Evolutionary conservation across 148 eudicot genomes (phyloP).

Genomic region (Pharnaceum exiguum): DNA sequence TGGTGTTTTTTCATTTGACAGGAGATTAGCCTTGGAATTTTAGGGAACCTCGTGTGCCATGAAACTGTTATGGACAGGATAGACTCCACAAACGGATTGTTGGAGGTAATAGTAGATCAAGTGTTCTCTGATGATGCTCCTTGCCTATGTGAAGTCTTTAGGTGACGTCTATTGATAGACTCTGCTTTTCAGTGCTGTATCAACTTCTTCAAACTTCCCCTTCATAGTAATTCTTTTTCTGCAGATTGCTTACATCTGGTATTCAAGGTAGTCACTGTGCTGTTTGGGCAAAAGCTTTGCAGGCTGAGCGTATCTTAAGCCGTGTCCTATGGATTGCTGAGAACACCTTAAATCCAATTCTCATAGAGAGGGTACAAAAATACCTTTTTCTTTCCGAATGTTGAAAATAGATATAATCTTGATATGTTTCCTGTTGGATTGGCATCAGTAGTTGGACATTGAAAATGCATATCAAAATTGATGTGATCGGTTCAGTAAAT

Average conservation of each 20-base stretch:
- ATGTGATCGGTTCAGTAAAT: too few species aligned
- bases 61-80: conserved; percentile 49
- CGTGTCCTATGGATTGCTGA: conserved; percentile 87
- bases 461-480: too few species aligned
- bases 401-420: too few species aligned
- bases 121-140: conserved; percentile 74
- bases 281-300: conserved; percentile 73
- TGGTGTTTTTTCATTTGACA: conserved; percentile 23
- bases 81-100: conserved; percentile 45
- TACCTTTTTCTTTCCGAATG: not conserved
- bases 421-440: too few species aligned
- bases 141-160: conserved; percentile 71
- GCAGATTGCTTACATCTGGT: conserved; percentile 74
- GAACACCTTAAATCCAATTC: conserved; percentile 72
- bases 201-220: too few species aligned
- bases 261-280: conserved; percentile 64
- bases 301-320: conserved; percentile 52
- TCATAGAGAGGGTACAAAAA: conserved; percentile 71
- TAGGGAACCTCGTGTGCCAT: conserved; percentile 95
- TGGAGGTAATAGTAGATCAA: conserved; percentile 64
- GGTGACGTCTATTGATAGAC: conserved; percentile 39
- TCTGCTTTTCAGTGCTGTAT: not conserved
- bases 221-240: not conserved
- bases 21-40: conserved; percentile 90
- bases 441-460: too few species aligned